Evolutionary conservation across 768 basidiomycete species (phyloP), one percentile per base, ranked within the genome.

Genomic region (Phylloporus sp.): DNA sequence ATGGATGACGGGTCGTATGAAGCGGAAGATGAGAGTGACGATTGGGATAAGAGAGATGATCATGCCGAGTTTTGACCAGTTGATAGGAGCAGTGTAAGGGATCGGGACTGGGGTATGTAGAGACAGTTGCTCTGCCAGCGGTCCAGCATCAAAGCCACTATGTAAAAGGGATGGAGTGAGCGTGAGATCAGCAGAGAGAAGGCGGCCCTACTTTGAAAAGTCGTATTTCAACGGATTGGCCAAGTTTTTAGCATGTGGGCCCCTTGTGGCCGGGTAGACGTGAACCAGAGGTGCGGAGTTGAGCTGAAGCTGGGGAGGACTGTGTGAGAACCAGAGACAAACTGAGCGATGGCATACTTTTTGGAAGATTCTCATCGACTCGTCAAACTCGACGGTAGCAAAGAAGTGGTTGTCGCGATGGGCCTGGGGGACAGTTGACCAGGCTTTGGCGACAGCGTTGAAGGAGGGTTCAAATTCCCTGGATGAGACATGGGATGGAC

Each of bases 391-490:
- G 27, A 92, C 68, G 12, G 85, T 86, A 9, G 84, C 97, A 64
- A 98, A 99, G 80, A 97, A 95, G 69, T 97, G 95, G 49, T 76
- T 73, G 66, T 91, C 78, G 36, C 86, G 80, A n/a, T 87, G 71
- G 20, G 74, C 74, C 50, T 77, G 60, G 8, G 88, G 70, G 9
- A 79, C 77, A 13, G 75, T 75, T 4, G 79, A 66, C 94, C 94
- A 97, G n/a, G 91, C 83, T 60, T 83, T 83, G 31, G 90, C 88
- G 12, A 95, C 86, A 4, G 82, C 72, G n/a, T 77, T 77, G 80
- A 84, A 97, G 6, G 84, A 76, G 7, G 95, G 92, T 45, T 88
- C 81, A 63, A 97, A 95, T 59, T 89, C 81, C 67, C 93, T 95
- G 67, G 44, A 22, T 11, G 13, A n/a, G 15, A 32, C 1, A 12